Evolutionary conservation across 2,329 filamentous ascomycete species (phyloP).

Genomic region (Stachybotrys chartarum): DNA sequence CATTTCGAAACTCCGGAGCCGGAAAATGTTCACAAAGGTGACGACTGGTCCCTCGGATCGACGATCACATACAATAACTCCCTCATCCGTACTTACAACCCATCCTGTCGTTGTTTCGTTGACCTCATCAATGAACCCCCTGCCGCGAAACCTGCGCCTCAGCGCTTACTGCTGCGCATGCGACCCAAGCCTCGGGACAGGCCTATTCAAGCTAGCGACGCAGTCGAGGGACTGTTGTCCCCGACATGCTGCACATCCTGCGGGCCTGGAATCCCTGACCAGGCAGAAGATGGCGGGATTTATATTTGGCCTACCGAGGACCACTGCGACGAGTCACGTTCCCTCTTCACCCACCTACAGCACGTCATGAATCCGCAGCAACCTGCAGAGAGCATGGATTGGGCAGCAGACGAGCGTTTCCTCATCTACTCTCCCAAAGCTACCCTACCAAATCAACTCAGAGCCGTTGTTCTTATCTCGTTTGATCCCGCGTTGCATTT

Average conservation of each 20-base stretch:
- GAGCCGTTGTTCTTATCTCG: constrained; percentile 16
- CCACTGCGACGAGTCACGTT: not conserved
- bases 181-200: constrained; percentile 9
- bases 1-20: constrained; percentile 8
- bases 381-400: constrained; percentile 28
- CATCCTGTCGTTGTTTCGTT: constrained; percentile 45
- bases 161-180: constrained; percentile 35
- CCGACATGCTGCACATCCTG: not conserved
- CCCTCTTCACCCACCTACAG: constrained; percentile 16
- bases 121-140: constrained; percentile 50
- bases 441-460: constrained; percentile 5
- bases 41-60: constrained; percentile 30
- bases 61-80: constrained; percentile 47
- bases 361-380: constrained; percentile 25
- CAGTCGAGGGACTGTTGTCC: not conserved
- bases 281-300: constrained; percentile 1
- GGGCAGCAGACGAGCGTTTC: constrained; percentile 37
- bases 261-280: too few species aligned
- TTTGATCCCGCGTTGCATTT: constrained; percentile 21
- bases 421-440: constrained; percentile 32
- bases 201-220: not conserved
- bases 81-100: constrained; percentile 47
- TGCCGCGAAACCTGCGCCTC: constrained; percentile 18
- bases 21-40: constrained; percentile 36
- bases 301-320: constrained; percentile 16